A percentile compares a stretch with the other conserved stretches of the same genome.
These are phyloP conservation scores for Proliferodiscus dingleyae DNA, from an alignment of 2,329 filamentous ascomycete species.

Conservation along the genomic window DNA sequence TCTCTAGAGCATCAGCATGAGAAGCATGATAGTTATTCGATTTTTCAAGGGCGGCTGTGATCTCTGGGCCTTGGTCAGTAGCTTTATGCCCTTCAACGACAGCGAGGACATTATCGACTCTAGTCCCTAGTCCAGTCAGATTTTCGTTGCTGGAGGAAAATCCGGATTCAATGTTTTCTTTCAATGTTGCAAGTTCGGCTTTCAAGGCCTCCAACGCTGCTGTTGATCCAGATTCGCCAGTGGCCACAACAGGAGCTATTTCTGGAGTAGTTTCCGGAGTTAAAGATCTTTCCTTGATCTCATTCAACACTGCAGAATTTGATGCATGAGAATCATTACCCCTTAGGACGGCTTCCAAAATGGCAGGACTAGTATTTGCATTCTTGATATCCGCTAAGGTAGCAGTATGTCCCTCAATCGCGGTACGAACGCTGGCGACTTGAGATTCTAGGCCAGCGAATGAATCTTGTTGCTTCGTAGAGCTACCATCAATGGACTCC, in stretches of 20 bases:
- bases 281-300: conserved; percentile 21
- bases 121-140: conserved; percentile 17
- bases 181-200: conserved; percentile 16
- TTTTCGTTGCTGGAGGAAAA: conserved; percentile 19
- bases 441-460: conserved; percentile 17
- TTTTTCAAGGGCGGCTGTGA: conserved; percentile 24
- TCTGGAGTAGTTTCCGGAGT: conserved; percentile 5
- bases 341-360: conserved; percentile 21
- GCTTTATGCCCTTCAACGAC: conserved; percentile 20
- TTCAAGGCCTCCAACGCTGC: conserved; percentile 7
- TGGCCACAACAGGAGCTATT: background rate
- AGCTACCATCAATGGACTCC: conserved; percentile 16
- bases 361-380: conserved; percentile 12
- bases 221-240: conserved; percentile 6
- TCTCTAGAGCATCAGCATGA: conserved; percentile 18
- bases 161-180: conserved; percentile 21
- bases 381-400: conserved; percentile 21
- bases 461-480: conserved; percentile 11
- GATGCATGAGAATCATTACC: conserved; percentile 23
- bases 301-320: conserved; percentile 14
- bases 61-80: conserved; percentile 19
- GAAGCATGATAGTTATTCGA: conserved; percentile 24
- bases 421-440: conserved; percentile 16
- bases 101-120: conserved; percentile 21
- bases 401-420: conserved; percentile 19